Conservation (phyloP, 2,329 filamentous ascomycete genomes). For the Epicoccum sorghinum region DNA sequence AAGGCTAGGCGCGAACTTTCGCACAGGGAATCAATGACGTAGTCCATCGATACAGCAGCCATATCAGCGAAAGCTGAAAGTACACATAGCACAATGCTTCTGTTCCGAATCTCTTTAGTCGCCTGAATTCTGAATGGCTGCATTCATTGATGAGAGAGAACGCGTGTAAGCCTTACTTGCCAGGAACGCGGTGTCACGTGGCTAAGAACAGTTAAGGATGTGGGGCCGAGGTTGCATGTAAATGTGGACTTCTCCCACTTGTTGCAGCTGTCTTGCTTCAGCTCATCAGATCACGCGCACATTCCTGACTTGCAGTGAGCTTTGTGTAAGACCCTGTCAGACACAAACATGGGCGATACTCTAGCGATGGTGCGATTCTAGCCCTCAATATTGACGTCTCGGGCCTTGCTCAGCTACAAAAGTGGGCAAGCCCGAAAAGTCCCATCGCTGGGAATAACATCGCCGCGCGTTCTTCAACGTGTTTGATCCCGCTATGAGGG, state of each 20-base stretch:
- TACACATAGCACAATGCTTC: no score
- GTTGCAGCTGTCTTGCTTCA: not conserved
- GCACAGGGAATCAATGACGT: slow-evolving; percentile 11
- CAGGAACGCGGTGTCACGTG: slow-evolving; percentile 10
- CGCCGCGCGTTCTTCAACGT: not conserved
- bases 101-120: no score
- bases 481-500: not conserved
- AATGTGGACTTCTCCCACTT: not conserved
- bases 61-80: no score
- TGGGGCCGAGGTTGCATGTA: slow-evolving; percentile 2
- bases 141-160: not conserved
- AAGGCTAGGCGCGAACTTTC: slow-evolving; percentile 7
- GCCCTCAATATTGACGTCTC: not conserved
- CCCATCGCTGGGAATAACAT: not conserved
- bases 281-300: slow-evolving; percentile 8
- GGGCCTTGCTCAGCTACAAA: not conserved
- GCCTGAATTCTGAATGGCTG: not conserved
- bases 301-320: slow-evolving; percentile 1
- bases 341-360: not conserved
- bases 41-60: not conserved
- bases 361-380: not conserved
- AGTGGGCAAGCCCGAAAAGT: not conserved
- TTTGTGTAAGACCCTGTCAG: not conserved
- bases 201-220: not conserved
- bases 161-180: not conserved